phyloP scores from a whole-genome alignment of 2,329 filamentous ascomycete species.

The Beauveria bassiana region DNA sequence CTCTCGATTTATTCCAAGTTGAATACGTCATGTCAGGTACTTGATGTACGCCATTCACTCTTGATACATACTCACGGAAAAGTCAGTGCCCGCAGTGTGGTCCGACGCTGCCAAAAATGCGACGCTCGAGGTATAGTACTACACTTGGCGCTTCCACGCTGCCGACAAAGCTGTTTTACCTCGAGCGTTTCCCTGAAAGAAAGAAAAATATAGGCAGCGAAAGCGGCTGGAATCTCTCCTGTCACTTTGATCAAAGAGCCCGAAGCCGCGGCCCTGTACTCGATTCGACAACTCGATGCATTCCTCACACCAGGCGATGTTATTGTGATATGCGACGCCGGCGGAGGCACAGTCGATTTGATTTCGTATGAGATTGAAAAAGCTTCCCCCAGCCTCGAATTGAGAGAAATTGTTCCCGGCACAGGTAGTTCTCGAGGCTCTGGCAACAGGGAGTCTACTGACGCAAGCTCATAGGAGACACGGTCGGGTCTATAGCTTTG shows the following conservation, averaged over 20 bases:
- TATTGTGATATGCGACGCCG: constrained; percentile 21
- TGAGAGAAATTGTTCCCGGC: constrained; percentile 19
- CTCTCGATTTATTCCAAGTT: constrained; percentile 13
- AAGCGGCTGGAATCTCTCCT: constrained; percentile 12
- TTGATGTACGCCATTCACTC: background rate
- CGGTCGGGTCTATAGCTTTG: constrained; percentile 18
- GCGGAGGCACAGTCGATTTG: constrained; percentile 23
- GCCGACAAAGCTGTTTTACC: no score
- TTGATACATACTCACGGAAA: background rate
- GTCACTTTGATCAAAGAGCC: constrained; percentile 16
- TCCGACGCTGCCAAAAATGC: constrained; percentile 15
- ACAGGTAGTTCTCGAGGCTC: constrained; percentile 11
- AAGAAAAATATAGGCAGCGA: constrained; percentile 10
- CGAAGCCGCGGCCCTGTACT: constrained; percentile 15
- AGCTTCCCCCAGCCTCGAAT: constrained; percentile 15
- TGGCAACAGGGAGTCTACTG: background rate
- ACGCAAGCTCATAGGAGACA: constrained; percentile 13
- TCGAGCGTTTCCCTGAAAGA: background rate
- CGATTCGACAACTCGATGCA: constrained; percentile 10
- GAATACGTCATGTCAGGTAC: constrained; percentile 15
- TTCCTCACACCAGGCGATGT: constrained; percentile 10
- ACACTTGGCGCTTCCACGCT: no score
- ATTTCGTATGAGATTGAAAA: constrained; percentile 24
- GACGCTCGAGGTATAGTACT: constrained; percentile 11
- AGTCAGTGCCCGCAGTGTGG: constrained; percentile 16